These are phyloP conservation scores for Sungouiozyma intestinalis DNA, from an alignment of 805 yeast species.

Conservation along the genomic window DNA sequence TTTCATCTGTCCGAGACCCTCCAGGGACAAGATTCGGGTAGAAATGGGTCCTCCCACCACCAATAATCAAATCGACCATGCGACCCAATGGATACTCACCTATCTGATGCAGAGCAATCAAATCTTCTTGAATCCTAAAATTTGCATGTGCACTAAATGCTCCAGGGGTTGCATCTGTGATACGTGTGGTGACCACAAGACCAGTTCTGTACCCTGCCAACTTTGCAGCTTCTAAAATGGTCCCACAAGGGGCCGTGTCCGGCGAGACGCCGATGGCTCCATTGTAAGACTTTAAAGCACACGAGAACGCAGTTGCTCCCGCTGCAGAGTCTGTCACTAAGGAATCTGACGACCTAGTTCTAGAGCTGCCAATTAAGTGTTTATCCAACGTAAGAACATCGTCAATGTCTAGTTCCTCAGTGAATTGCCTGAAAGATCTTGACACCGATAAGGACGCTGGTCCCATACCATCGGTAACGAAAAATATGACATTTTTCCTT, in stretches of 20 bases:
- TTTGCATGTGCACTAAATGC: constrained; percentile 75
- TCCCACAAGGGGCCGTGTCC: constrained; percentile 66
- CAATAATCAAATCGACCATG: constrained; percentile 73
- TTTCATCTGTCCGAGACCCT: constrained; percentile 62
- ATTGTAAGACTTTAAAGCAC: constrained; percentile 74
- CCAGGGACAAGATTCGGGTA: constrained; percentile 36
- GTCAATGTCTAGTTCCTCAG: constrained; percentile 35
- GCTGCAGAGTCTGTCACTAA: constrained; percentile 93
- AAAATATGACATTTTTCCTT: constrained; percentile 71
- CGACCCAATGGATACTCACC: constrained; percentile 75
- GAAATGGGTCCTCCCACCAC: constrained; percentile 87
- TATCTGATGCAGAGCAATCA: constrained; percentile 79
- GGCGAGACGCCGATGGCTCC: constrained; percentile 87
- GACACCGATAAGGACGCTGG: constrained; percentile 79
- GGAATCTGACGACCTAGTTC: constrained; percentile 71
- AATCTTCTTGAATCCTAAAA: constrained; percentile 65
- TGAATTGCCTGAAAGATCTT: constrained; percentile 57
- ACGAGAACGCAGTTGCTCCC: constrained; percentile 90
- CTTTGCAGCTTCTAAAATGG: constrained; percentile 80
- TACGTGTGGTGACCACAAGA: constrained; percentile 80
- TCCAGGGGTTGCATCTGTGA: constrained; percentile 95
- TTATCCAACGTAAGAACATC: constrained; percentile 55
- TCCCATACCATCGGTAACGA: constrained; percentile 95
- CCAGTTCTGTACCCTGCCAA: constrained; percentile 76
- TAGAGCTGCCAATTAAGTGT: constrained; percentile 67